Base-by-base conservation (phyloP, 371 early-diverging fungal genomes). In the Zychaea mexicana region DNA sequence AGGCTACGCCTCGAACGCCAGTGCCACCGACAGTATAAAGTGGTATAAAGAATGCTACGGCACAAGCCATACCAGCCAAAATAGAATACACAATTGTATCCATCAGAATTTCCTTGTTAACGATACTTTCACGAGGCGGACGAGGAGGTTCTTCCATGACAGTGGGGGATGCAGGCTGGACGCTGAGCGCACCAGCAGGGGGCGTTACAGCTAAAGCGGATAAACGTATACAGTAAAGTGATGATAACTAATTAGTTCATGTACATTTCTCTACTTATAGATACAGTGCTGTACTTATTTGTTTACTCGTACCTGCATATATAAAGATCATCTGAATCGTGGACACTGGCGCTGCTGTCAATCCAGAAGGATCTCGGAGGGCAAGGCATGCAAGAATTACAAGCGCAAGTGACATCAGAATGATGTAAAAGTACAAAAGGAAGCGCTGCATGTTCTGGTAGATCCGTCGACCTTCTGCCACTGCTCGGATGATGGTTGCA, bases 401-500 rank as follows among this genome's bases (percentile, higher is more conserved):
- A 15, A 90, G 59, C n/a, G 71, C 68, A 8, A 57, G 42, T 30
- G 65, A 64, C 5, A 63, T 61, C 82, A 88, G 28, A 83, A 81
- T 4, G 84, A 84, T 38, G 82, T 87, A 75, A 85, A 78, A 33
- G 70, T 96, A 94, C 8, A 92, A 80, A 38, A 96, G 84, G 78
- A 96, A 95, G 62, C 96, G 95, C 67, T 92, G 86, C 77, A 98
- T 96, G 77, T 97, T 98, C 76, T 88, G 92, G 73, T 92, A 95
- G 39, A 94, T 91, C 26, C 89, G 86, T 32, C 96, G 88, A 28
- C 96, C 96, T 73, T 96, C 93, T 13, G 81, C 81, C 53, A 96
- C 86, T 26, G 93, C 94, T 30, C 82, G 78, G 31, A 95, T 92
- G 64, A 96, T 94, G 19, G 94, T 93, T 22, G 90, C 83, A 72